Base-by-base conservation (phyloP, 371 early-diverging fungal species). In the Parasitella parasitica region DNA sequence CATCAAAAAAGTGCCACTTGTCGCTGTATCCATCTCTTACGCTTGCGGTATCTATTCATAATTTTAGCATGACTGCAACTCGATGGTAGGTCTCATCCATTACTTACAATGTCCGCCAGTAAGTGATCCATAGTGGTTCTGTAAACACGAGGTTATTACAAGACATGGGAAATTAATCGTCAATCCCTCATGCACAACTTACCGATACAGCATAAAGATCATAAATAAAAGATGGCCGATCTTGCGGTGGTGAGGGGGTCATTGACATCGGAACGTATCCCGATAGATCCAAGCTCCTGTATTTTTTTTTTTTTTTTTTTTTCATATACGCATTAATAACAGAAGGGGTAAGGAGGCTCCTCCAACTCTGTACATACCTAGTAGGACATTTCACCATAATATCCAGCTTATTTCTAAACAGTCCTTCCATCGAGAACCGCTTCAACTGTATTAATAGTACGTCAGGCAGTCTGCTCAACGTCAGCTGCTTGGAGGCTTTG, bases 1-100 rank as follows among this genome's bases (percentile, higher is more conserved):
- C 98, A 72, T 97, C 96, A 80, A 96, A 96, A 62, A 90, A 85
- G 70, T 89, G 91, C 98, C 98, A 98, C 70, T 90, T 84, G 18
- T 84, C 80, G 6, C 87, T 82, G 57, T 89, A 80, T 6, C 87
- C 87, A 64, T 91, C 90, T 51, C 90, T 78, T 2, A 97, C 94
- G 62, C 86, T 88, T 1, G 97, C 96, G n/a, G 97, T 98, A 63
- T 98, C 86, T 84, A 1, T 49, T 8, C 4, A 49, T 49, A 75
- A 76, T 2, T 86, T 38, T 16, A 8, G 11, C n/a, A 16, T n/a
- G 11, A 2, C n/a, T 4, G 4, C 11, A 20, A n/a, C 11, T 36
- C 5, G 4, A 41, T 16, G 4, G 20, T 41, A 4, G 43, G 6
- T 16, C n/a, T 38, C 6, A 3, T 0, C 16, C 16, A 16, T 94